Conservation (phyloP, 2,329 filamentous ascomycete genomes). For the Pseudovirgaria hyperparasitica region DNA sequence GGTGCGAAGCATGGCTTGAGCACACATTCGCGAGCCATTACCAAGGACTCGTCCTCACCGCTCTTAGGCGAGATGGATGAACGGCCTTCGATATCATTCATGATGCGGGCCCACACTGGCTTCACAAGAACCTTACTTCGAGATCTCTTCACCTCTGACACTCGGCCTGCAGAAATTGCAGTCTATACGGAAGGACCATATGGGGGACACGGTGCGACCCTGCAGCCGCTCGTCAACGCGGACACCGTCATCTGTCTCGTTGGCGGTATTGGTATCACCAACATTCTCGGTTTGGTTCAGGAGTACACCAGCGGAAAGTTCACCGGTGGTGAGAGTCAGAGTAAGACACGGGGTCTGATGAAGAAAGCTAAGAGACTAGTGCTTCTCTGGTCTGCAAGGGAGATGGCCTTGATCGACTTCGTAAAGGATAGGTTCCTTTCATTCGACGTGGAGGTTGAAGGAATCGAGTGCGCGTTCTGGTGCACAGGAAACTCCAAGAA, state of each 20-base stretch:
- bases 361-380: too few species aligned
- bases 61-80: too few species aligned
- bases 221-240: too few species aligned
- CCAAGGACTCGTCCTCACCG: too few species aligned
- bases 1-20: too few species aligned
- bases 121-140: conserved; percentile 37
- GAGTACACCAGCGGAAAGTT: too few species aligned
- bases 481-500: conserved; percentile 14
- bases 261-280: conserved; percentile 23
- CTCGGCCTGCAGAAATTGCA: conserved; percentile 9
- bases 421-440: conserved; percentile 7
- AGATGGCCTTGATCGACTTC: conserved; percentile 9
- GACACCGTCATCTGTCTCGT: conserved; percentile 23
- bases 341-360: too few species aligned
- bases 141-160: conserved; percentile 20
- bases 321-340: too few species aligned
- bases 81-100: conserved; percentile 29
- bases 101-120: conserved; percentile 38
- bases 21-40: too few species aligned
- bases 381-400: too few species aligned
- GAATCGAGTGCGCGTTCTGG: conserved; percentile 14
- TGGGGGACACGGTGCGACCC: conserved; percentile 28
- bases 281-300: conserved; percentile 19
- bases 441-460: conserved; percentile 11
- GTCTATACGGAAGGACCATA: conserved; percentile 43